A percentile compares a stretch with the other conserved stretches of the same genome.
Evolutionary conservation across 768 basidiomycete species (phyloP).

Genomic region (Russula dissimulans): DNA sequence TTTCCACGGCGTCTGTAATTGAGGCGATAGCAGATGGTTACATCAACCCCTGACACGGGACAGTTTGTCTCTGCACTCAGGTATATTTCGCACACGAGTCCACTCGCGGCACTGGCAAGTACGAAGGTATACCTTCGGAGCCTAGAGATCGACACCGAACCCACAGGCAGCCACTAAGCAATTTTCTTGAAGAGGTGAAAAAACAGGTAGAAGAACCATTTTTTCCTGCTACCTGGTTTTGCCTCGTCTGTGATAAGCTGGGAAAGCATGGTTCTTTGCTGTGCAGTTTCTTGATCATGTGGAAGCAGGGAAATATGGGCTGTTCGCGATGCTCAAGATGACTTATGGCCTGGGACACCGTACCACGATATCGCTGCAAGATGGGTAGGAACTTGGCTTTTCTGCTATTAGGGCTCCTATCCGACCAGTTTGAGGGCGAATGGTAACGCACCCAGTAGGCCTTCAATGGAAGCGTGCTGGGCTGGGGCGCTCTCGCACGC

Average conservation of each 20-base stretch:
- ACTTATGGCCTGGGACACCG: not conserved
- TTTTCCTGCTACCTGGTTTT: not conserved
- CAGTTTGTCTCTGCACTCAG: conserved; percentile 1
- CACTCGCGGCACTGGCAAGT: not conserved
- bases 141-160: not conserved
- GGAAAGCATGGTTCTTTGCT: conserved; percentile 10
- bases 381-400: conserved; percentile 1
- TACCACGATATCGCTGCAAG: conserved; percentile 11
- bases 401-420: not conserved
- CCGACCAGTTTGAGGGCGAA: not conserved
- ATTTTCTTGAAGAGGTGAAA: not conserved
- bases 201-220: not conserved
- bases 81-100: not conserved
- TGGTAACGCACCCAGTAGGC: not conserved
- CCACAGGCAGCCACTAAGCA: not conserved
- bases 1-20: not conserved
- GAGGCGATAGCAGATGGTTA: not conserved
- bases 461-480: too few species aligned
- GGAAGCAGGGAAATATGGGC: too few species aligned
- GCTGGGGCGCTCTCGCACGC: too few species aligned
- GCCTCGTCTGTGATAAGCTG: conserved; percentile 11
- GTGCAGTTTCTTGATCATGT: conserved; percentile 5
- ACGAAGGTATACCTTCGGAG: conserved; percentile 11
- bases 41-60: conserved; percentile 11
- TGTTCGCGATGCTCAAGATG: not conserved